Conservation (phyloP, 495 filamentous ascomycete genomes). For the Penicillium coprophilum region DNA sequence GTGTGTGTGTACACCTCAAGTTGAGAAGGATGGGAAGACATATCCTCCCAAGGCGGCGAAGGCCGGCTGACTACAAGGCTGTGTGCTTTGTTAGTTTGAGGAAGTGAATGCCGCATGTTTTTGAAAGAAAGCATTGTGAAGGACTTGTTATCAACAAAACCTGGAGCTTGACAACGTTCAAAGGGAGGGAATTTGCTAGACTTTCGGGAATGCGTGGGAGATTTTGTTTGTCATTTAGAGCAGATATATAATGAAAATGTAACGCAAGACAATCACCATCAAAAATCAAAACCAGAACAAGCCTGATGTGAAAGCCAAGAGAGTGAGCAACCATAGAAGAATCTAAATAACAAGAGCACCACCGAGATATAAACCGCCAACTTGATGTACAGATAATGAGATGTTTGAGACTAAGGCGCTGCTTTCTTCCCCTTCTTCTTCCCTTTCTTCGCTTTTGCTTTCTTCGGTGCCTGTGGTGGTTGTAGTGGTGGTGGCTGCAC, state of each 20-base stretch:
- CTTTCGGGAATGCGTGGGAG: neutral
- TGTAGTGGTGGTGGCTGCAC: too few species aligned
- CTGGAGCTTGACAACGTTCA: neutral
- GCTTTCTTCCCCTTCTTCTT: neutral
- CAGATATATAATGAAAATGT: neutral
- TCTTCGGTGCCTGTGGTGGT: neutral
- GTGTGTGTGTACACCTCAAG: constrained; percentile 63
- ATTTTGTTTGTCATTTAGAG: neutral
- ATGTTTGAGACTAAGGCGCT: neutral
- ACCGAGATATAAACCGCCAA: neutral
- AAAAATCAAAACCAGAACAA: neutral
- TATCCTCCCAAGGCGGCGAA: constrained; percentile 63
- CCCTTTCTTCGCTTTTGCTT: neutral
- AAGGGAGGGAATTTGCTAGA: neutral
- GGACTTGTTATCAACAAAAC: neutral
- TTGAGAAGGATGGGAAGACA: constrained; percentile 57
- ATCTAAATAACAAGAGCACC: neutral
- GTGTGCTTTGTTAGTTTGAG: constrained; percentile 19
- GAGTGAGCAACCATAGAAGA: neutral
- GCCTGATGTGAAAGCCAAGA: neutral
- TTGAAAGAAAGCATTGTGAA: neutral
- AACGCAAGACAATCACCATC: neutral
- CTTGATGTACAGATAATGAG: neutral
- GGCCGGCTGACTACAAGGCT: constrained; percentile 33
- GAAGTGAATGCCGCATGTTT: neutral